Evolutionary conservation across 2,329 filamentous ascomycete genomes (phyloP).

Genomic region (Colletotrichum phormii): DNA sequence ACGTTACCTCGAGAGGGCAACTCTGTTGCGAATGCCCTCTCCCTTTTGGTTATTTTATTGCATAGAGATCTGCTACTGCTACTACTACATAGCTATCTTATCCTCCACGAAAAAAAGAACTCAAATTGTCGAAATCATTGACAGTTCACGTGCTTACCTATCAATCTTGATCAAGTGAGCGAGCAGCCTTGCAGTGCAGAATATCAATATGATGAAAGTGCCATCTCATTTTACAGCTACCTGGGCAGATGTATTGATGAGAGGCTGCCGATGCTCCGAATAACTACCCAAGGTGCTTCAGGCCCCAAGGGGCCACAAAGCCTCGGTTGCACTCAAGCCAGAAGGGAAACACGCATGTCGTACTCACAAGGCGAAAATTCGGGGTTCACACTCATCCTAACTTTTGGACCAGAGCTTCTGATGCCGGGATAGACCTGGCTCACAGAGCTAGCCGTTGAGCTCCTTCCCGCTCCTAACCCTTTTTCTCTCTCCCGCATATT

Average conservation of each 20-base stretch:
- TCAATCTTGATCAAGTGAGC: neutral
- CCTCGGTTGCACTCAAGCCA: neutral
- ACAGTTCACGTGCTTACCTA: neutral
- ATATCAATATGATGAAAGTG: too few species aligned
- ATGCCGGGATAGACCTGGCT: neutral
- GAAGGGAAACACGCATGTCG: neutral
- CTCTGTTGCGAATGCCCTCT: neutral
- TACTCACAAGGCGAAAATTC: neutral
- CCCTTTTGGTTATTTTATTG: neutral
- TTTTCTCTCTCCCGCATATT: neutral
- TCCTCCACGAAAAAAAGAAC: neutral
- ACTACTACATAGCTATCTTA: conserved; percentile 8
- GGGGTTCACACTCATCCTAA: neutral
- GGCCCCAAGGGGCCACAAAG: neutral
- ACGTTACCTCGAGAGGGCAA: neutral
- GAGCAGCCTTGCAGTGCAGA: too few species aligned
- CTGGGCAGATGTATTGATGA: too few species aligned
- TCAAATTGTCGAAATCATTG: conserved; percentile 5
- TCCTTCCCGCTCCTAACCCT: neutral
- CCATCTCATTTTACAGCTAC: too few species aligned
- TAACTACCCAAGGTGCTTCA: neutral
- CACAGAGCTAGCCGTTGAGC: neutral
- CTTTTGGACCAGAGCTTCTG: neutral
- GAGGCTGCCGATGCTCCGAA: too few species aligned
- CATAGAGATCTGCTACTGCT: conserved; percentile 13